phyloP scores from a whole-genome alignment of 768 basidiomycete genomes.

The Psilocybe azurescens region DNA sequence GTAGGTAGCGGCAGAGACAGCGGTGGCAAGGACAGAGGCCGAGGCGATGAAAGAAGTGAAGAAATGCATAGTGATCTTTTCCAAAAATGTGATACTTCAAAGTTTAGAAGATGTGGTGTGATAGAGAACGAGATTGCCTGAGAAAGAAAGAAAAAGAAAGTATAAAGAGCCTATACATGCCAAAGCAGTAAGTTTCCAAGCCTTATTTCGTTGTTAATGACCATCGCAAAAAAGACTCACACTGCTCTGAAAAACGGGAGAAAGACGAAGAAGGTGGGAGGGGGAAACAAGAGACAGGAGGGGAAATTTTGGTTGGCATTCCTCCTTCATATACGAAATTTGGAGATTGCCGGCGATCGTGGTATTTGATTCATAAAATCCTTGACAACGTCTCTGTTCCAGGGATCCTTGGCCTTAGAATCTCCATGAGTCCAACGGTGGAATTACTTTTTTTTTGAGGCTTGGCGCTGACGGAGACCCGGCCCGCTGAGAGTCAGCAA shows the following conservation, averaged over 20 bases:
- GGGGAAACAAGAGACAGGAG: slow-evolving; percentile 12
- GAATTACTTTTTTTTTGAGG: neutral
- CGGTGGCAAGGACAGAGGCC: slow-evolving; percentile 29
- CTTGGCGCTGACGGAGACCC: neutral
- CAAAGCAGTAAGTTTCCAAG: neutral
- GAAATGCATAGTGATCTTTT: slow-evolving; percentile 27
- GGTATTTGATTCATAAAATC: slow-evolving; percentile 1
- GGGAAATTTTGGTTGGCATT: neutral
- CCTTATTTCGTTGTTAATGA: no score
- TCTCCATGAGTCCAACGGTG: neutral
- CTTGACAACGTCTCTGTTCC: slow-evolving; percentile 6
- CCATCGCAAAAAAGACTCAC: slow-evolving; percentile 24
- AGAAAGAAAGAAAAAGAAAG: slow-evolving; percentile 10
- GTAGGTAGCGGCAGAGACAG: slow-evolving; percentile 34
- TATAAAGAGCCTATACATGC: slow-evolving; percentile 10
- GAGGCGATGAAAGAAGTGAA: slow-evolving; percentile 21
- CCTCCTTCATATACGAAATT: neutral
- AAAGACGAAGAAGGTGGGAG: slow-evolving; percentile 8
- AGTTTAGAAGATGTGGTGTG: slow-evolving; percentile 12
- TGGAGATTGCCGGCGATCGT: slow-evolving; percentile 2
- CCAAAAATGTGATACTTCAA: neutral
- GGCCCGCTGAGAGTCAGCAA: neutral
- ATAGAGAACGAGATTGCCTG: slow-evolving; percentile 16
- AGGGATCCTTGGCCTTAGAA: neutral
- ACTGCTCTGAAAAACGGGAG: slow-evolving; percentile 34